Evolutionary conservation across 768 basidiomycete species (phyloP), one percentile per base, ranked within the genome.

Genomic region (Trametes cinnabarina): DNA sequence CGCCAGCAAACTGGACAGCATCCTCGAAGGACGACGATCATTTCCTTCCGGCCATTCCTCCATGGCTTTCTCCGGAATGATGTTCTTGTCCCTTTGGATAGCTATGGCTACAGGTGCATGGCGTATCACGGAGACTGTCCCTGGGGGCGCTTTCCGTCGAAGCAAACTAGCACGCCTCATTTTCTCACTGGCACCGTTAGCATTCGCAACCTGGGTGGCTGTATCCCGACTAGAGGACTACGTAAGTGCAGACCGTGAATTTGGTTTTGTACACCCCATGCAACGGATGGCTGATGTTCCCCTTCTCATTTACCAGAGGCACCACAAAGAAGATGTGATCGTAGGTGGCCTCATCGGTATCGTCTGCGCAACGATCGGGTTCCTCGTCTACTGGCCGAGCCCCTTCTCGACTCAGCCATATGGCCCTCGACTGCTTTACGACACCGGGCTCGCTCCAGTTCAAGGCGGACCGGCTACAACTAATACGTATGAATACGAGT

Each of bases 21-120:
- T 87, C 25, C 44, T 75, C 14, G 78, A 81, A 53, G 85, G 84
- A 14, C 73, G 84, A 32, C 75, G 78, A 53, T 87, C 85, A 0
- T 88, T 88, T 65, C 86, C 86, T 7, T 86, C 85, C 11, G 86
- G 86, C 6, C 86, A 88, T 67, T 85, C 86, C 1, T 84, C 85
- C 1, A 81, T 82, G 11, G 86, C 81, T 8, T 87, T 84, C 65
- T 76, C 81, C 2, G 85, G 85, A 28, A 86, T 87, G 83, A 74
- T 79, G 22, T 84, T 86, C 62, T 64, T 85, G 20, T 79, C 82
- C 4, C 74, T 88, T 9, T 86, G 80, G 73, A 69, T 87, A 14
- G 85, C 85, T 26, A 82, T 83, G n/a, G 79, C 83, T 66, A 86
- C 85, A 5, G 81, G 81, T 8, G 82, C 83, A 5, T 82, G 81